Conservation (phyloP, 225 moss, liverwort and hornwort species). For the Pseudisothecium myosuroides region DNA sequence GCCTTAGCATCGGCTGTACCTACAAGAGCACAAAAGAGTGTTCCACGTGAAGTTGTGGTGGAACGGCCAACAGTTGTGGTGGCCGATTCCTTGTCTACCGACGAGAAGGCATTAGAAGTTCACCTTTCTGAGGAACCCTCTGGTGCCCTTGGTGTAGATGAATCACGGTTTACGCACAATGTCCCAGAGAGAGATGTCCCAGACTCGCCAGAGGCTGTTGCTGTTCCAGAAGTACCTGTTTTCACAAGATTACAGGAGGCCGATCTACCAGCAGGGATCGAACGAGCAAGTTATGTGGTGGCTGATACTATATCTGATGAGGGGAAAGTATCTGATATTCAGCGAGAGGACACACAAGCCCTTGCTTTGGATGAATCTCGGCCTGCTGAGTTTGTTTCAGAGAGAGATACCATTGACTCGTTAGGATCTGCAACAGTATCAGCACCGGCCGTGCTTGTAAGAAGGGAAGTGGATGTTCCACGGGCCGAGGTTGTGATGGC, state of each 20-base stretch:
- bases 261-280: not conserved
- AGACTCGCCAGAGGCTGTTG: not conserved
- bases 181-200: not conserved
- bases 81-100: not conserved
- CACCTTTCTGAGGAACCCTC: not conserved
- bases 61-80: not conserved
- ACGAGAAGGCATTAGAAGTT: not conserved
- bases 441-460: not conserved
- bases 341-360: not conserved
- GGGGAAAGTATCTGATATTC: not conserved
- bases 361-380: not conserved
- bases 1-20: not conserved
- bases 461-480: not conserved
- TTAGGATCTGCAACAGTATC: not conserved
- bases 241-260: not conserved
- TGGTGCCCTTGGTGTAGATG: not conserved
- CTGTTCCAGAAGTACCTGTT: not conserved
- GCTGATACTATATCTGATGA: not conserved
- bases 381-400: not conserved
- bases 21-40: not conserved
- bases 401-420: not conserved
- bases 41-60: not conserved
- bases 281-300: not conserved
- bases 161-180: not conserved
- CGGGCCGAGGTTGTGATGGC: not conserved